Evolutionary conservation across 1,284 basidiomycete genomes (phyloP), one percentile per base, ranked within the genome.

Genomic region (Psilocybe mexicana): DNA sequence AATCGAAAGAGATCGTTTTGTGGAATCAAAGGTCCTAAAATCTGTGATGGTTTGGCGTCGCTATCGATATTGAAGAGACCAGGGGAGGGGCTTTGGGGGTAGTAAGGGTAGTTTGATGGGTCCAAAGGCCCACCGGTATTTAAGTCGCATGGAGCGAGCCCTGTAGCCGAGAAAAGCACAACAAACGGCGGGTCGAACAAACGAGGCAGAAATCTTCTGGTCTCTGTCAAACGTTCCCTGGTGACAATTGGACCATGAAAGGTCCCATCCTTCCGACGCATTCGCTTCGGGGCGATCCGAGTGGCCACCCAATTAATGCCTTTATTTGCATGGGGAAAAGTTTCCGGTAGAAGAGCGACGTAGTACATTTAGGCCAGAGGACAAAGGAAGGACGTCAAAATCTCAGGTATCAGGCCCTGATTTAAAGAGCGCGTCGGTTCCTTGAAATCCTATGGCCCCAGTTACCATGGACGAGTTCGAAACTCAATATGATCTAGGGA

Each of bases 161-260:
- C 52, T 46, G 36, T 54, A 38, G 35, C 24, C 38, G 42, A 35
- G 47, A 43, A 40, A 43, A 53, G 46, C 47, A 38, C 30, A 44
- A 49, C 51, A 59, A 60, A 58, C 55, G 52, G 53, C 49, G 54
- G 60, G 57, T 35, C 33, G 54, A 61, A 60, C 54, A 58, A 63
- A 59, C 42, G 56, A 55, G 61, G 58, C 61, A 25, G 24, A 54
- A 58, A 38, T 5, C 28, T 43, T 50, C 54, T 50, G 58, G 51
- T 35, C 59, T 57, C 55, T 57, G 49, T 33, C 53, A 48, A 61
- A 59, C 55, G 57, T 61, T 61, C 54, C 64, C 61, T 62, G 61
- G 55, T 50, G 46, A 61, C 56, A 55, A 57, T 55, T 61, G 50
- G 55, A 43, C 54, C 53, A 48, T 54, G 55, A 55, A 62, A 58